Percentiles rank a stretch among this genome's conserved stretches.
Evolutionary conservation across 2,329 filamentous ascomycete genomes (phyloP).

Genomic region (Dactylellina haptotyla): DNA sequence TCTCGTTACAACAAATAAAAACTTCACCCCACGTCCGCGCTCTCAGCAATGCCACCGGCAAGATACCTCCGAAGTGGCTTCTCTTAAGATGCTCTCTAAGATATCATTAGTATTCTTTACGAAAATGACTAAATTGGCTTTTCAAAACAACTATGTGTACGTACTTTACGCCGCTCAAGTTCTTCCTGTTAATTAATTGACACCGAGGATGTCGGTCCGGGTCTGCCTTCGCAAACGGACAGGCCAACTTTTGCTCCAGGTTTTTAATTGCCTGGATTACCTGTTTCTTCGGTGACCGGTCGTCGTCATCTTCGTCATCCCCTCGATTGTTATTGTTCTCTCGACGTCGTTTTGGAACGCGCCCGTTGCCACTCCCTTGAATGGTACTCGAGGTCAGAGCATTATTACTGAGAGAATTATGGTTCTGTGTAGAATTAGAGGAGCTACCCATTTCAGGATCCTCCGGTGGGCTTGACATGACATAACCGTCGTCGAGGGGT

Average conservation of each 20-base stretch:
- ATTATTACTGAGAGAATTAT: no score
- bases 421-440: no score
- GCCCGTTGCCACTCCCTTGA: no score
- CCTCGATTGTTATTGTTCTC: not conserved
- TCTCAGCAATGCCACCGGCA: not conserved
- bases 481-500: no score
- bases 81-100: constrained; percentile 23
- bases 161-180: not conserved
- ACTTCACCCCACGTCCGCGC: constrained; percentile 10
- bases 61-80: not conserved
- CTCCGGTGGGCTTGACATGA: no score
- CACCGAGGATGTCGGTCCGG: not conserved
- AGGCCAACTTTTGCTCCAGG: not conserved
- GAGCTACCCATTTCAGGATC: no score
- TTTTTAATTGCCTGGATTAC: not conserved
- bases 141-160: not conserved
- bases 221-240: not conserved
- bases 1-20: constrained; percentile 9
- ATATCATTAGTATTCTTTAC: not conserved
- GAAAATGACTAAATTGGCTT: not conserved
- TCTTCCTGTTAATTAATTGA: not conserved
- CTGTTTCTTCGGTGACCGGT: not conserved
- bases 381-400: no score
- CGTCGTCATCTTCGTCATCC: not conserved
- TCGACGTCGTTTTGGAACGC: no score